A percentile compares a stretch with the other conserved stretches of the same genome.
Evolutionary conservation across 2,329 filamentous ascomycete genomes (phyloP).

Genomic region (Colletotrichum sp.): DNA sequence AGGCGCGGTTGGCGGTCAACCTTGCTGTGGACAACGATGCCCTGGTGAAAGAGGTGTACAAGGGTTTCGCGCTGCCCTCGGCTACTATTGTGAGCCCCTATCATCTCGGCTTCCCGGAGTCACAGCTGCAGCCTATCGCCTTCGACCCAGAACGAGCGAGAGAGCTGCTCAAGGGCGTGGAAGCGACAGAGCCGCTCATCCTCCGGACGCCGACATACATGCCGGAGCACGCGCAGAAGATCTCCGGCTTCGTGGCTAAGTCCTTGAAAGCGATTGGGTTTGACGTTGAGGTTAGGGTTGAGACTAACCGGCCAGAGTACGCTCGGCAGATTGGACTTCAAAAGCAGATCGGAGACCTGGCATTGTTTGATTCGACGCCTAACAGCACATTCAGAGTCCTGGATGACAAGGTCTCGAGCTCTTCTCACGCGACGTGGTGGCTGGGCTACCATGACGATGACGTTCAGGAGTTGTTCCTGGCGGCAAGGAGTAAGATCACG

Average conservation of each 20-base stretch:
- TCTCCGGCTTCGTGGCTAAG: background rate
- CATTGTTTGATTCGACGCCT: background rate
- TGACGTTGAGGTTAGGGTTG: background rate
- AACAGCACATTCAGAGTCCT: conserved; percentile 3
- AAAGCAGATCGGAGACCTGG: background rate
- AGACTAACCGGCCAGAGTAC: background rate
- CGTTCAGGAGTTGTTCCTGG: background rate
- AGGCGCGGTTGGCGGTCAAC: background rate
- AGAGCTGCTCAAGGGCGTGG: background rate
- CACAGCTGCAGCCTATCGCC: background rate
- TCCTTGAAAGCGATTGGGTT: background rate
- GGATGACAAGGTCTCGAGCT: conserved; percentile 4
- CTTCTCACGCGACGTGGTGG: background rate
- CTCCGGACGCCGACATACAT: background rate
- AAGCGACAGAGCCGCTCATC: background rate
- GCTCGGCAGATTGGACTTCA: background rate
- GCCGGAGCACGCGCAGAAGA: conserved; percentile 7
- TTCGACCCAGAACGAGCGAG: background rate
- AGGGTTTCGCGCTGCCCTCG: background rate
- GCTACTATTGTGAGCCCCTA: conserved; percentile 1
- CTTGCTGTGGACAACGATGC: background rate
- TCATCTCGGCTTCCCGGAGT: background rate
- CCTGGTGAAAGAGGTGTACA: background rate
- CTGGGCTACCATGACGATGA: background rate
- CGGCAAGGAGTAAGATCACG: background rate